These are phyloP conservation scores for Chaetomiaceae sp. DNA, from an alignment of 2,329 filamentous ascomycete species.

Conservation along the genomic window DNA sequence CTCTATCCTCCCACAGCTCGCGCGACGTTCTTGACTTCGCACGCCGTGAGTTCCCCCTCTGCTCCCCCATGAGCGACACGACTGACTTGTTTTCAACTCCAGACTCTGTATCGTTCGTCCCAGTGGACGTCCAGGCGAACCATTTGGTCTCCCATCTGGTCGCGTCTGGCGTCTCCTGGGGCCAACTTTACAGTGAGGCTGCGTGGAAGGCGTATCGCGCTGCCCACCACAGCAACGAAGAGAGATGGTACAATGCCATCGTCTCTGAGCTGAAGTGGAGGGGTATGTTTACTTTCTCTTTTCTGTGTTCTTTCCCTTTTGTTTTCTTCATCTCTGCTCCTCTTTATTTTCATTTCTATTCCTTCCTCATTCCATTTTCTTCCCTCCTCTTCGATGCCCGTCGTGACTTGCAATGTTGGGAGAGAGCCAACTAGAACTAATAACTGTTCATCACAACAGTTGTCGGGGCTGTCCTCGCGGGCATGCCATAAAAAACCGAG, in stretches of 20 bases:
- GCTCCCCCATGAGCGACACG: not conserved
- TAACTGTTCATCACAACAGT: not conserved
- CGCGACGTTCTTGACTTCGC: not conserved
- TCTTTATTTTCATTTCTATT: too few relatives aligned
- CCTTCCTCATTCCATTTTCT: too few relatives aligned
- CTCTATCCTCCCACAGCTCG: not conserved
- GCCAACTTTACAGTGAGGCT: not conserved
- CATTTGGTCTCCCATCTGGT: conserved; percentile 7
- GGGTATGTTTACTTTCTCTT: conserved; percentile 4
- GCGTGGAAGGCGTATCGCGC: not conserved
- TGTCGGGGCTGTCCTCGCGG: conserved; percentile 6
- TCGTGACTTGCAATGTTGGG: too few relatives aligned
- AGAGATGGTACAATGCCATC: conserved; percentile 2
- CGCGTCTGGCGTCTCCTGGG: not conserved
- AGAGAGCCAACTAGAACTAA: too few relatives aligned
- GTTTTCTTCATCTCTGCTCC: not conserved
- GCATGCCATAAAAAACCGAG: not conserved
- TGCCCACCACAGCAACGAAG: not conserved
- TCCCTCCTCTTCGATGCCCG: too few relatives aligned
- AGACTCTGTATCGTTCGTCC: conserved; percentile 4
- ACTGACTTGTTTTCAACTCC: not conserved
- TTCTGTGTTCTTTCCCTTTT: not conserved
- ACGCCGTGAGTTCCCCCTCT: not conserved
- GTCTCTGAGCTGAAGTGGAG: not conserved
- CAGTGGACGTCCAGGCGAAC: not conserved